Evolutionary conservation across 179 eudicot genomes (phyloP).

Genomic region (Monotropa hypopitys): DNA sequence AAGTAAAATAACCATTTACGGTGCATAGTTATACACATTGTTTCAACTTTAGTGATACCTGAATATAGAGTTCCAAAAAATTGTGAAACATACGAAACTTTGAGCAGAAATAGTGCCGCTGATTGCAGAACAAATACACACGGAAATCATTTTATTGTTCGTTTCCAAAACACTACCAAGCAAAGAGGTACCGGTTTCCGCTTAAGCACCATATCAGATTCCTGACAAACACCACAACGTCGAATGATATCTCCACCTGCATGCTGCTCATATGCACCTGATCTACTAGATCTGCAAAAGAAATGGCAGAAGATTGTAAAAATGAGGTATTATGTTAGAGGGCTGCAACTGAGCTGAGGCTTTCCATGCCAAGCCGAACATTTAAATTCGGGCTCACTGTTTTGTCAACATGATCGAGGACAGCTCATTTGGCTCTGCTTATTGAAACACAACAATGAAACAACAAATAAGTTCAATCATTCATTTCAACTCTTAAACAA

Average conservation of each 20-base stretch:
- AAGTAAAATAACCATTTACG: not conserved
- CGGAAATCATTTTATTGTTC: not conserved
- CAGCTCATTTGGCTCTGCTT: not conserved
- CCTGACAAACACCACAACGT: constrained; percentile 60
- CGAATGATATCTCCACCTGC: constrained; percentile 49
- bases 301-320: constrained; percentile 1
- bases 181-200: constrained; percentile 46
- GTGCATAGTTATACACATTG: not conserved
- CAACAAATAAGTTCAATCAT: not conserved
- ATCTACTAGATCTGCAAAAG: constrained; percentile 48
- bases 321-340: not conserved
- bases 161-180: not conserved
- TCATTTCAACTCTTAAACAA: not conserved
- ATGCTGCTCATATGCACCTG: constrained; percentile 49
- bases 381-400: not conserved
- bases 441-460: not conserved
- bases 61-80: not conserved
- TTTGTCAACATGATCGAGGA: not conserved
- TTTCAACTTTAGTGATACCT: not conserved
- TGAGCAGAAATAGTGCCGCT: not conserved
- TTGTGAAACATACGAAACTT: not conserved
- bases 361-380: not conserved
- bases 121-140: not conserved
- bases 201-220: constrained; percentile 77
- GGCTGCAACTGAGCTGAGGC: not conserved